phyloP scores from a whole-genome alignment of 1,284 basidiomycete species.

The Ganoderma resinaceum region DNA sequence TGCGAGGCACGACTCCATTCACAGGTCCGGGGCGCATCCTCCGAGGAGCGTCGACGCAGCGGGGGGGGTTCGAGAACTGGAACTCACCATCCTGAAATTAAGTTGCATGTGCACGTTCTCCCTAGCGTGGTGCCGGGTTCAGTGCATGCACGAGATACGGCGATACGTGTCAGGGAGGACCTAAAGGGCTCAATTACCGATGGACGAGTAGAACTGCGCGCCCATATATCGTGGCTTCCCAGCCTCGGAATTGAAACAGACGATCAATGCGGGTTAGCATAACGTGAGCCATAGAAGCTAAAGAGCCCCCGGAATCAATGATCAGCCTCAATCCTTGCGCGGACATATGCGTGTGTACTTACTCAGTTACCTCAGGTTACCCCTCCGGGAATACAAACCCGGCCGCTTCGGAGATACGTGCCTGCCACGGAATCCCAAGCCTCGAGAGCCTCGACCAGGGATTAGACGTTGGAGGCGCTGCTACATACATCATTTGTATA shows the following conservation, averaged over 20 bases:
- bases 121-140: neutral
- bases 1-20: neutral
- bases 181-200: neutral
- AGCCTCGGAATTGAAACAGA: neutral
- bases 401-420: neutral
- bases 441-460: neutral
- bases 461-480: constrained; percentile 4
- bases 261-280: neutral
- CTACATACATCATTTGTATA: constrained; percentile 5
- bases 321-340: neutral
- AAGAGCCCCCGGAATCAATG: neutral
- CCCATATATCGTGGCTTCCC: neutral
- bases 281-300: neutral
- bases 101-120: neutral
- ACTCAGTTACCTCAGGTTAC: neutral
- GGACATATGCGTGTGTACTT: neutral
- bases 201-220: neutral
- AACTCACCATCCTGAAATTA: neutral
- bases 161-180: neutral
- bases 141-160: neutral
- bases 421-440: neutral
- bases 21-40: neutral
- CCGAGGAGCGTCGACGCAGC: neutral
- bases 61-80: too few relatives aligned
- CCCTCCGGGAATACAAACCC: neutral